These are phyloP conservation scores for Penicilliopsis zonata DNA, from an alignment of 495 filamentous ascomycete species.

Conservation along the genomic window DNA sequence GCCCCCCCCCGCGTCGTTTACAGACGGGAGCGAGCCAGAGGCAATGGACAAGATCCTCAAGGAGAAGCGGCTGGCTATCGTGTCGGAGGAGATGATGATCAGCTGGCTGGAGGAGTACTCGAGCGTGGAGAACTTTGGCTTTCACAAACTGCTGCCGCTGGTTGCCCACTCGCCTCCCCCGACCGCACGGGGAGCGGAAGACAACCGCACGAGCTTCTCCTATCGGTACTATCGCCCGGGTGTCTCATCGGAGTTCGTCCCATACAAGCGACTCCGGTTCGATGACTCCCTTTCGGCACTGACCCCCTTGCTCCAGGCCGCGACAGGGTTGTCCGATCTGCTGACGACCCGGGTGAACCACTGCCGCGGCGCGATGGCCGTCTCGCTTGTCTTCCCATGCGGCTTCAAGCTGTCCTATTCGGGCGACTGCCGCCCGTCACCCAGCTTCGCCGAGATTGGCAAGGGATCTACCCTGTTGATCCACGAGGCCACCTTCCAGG, in stretches of 20 bases:
- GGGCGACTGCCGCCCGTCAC: conserved; percentile 78
- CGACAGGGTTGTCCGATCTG: conserved; percentile 32
- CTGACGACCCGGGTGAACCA: conserved; percentile 56
- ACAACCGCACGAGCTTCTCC: conserved; percentile 10
- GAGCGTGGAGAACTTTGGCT: conserved; percentile 65
- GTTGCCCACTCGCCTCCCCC: conserved; percentile 7
- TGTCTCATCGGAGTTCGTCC: no score
- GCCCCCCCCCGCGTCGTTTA: conserved; percentile 3
- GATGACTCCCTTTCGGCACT: conserved; percentile 13
- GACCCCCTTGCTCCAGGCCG: conserved; percentile 20
- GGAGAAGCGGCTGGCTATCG: conserved; percentile 42
- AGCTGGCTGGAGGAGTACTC: conserved; percentile 68
- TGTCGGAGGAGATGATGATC: conserved; percentile 53
- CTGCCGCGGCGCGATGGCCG: conserved; percentile 66
- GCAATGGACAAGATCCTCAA: conserved; percentile 23
- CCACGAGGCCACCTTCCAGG: conserved; percentile 93
- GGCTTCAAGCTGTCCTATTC: conserved; percentile 85
- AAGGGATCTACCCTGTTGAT: conserved; percentile 67
- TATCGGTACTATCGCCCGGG: conserved; percentile 21
- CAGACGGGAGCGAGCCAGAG: conserved; percentile 15
- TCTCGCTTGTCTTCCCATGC: conserved; percentile 61
- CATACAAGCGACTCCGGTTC: conserved; percentile 13
- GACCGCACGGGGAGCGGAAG: background rate
- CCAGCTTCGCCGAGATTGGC: conserved; percentile 57
- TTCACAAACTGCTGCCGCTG: conserved; percentile 44